Evolutionary conservation across 208 protist species (phyloP).

Genomic region (Wallacemonas sp.): DNA sequence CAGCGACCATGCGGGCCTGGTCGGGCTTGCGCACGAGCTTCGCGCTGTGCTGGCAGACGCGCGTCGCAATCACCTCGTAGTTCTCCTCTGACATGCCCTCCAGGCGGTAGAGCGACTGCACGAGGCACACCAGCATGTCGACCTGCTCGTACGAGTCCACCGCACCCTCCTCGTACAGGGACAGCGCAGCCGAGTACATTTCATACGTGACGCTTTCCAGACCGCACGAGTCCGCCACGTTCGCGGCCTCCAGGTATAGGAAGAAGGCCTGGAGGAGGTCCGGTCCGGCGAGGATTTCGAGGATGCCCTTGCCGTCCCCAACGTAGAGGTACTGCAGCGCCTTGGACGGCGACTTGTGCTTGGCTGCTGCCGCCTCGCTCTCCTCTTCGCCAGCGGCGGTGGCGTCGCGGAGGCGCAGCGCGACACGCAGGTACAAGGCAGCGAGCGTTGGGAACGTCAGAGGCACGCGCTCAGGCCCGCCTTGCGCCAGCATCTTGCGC

Average conservation of each 20-base stretch:
- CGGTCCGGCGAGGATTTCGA: slow-evolving; percentile 62
- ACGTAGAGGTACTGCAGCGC: slow-evolving; percentile 40
- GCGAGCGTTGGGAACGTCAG: slow-evolving; percentile 88
- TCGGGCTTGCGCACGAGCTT: slow-evolving; percentile 93
- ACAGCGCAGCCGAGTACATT: slow-evolving; percentile 88
- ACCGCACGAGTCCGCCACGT: slow-evolving; percentile 77
- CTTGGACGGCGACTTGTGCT: slow-evolving; percentile 8
- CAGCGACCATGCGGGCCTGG: slow-evolving; percentile 84
- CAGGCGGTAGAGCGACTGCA: slow-evolving; percentile 61
- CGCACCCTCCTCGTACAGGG: slow-evolving; percentile 94
- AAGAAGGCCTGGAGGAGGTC: slow-evolving; percentile 58
- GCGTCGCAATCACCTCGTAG: slow-evolving; percentile 92
- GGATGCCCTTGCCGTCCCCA: slow-evolving; percentile 77
- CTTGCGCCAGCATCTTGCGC: slow-evolving; percentile 86
- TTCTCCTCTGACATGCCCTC: slow-evolving; percentile 76
- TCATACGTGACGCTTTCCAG: slow-evolving; percentile 87
- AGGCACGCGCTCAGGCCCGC: slow-evolving; percentile 82
- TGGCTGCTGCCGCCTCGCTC: not conserved
- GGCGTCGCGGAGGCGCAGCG: slow-evolving; percentile 40
- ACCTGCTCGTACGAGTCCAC: slow-evolving; percentile 84
- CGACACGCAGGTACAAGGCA: slow-evolving; percentile 73
- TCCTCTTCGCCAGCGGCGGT: not conserved
- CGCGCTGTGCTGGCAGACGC: slow-evolving; percentile 87
- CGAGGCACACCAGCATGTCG: slow-evolving; percentile 69
- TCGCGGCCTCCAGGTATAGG: slow-evolving; percentile 86